Evolutionary conservation across 768 basidiomycete species (phyloP), one percentile per base, ranked within the genome.

Genomic region (Amanita pseudoporphyria): DNA sequence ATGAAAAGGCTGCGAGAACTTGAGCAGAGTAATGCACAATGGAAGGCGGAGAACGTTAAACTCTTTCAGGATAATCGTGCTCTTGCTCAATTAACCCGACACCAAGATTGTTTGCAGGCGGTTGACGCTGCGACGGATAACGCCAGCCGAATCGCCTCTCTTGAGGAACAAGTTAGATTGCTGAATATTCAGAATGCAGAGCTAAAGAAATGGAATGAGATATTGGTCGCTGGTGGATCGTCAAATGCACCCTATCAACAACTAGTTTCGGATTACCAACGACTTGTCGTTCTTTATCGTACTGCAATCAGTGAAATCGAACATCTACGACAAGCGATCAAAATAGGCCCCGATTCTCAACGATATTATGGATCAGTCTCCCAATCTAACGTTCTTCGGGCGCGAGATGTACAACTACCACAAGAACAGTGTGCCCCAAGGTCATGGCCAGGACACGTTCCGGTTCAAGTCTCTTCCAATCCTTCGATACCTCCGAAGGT

Each of bases 1-100:
- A 47, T 65, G 3, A 65, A 64, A 40, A 70, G 60, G 30, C 43
- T 78, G 28, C 62, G 62, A 26, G 59, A 67, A 10, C 52, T 70
- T 28, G 66, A 72, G 44, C 52, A 54, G 6, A 58, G 59, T 43
- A 65, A 65, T 45, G 47, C 49, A 9, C 51, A 58, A 22, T 69
- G 64, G 62, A 62, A 65, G 46, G 43, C 49, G 16, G 70, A 74
- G 53, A 71, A 67, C 48, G 56, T 65, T 24, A 69, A 67, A 52
- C 61, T 70, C 22, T 68, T 60, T 50, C 63, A 68, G 47, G 71
- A 74, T 52, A 72, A 72, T 53, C 54, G 57, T 28, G 59, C 51
- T 12, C 67, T 73, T 9, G 53, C 59, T 3, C 53, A 46, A 9
- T 52, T 56, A 18, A 40, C 65, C 47, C 58, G 57, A 18, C 51